These are phyloP conservation scores for Pezicula radicicola DNA, from an alignment of 2,329 filamentous ascomycete genomes.

Conservation along the genomic window DNA sequence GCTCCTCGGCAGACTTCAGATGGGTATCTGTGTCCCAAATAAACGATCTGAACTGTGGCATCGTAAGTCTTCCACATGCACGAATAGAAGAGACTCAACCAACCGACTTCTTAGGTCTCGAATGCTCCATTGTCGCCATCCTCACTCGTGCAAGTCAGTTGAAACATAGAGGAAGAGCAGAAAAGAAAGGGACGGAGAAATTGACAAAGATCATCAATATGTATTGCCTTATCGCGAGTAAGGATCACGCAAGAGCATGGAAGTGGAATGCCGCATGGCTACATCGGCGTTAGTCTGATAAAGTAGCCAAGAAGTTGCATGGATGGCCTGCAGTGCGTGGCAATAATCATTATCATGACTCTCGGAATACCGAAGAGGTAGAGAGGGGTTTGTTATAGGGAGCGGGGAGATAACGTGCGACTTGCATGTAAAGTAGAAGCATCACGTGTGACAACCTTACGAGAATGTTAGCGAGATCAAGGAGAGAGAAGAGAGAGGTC, in stretches of 20 bases:
- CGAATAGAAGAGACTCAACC: constrained; percentile 61
- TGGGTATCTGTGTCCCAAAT: constrained; percentile 80
- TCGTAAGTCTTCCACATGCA: constrained; percentile 64
- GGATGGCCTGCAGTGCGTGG: too few relatives aligned
- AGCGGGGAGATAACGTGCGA: too few relatives aligned
- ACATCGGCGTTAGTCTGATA: too few relatives aligned
- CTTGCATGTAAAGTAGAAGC: too few relatives aligned
- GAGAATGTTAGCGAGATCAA: too few relatives aligned
- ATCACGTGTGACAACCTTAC: too few relatives aligned
- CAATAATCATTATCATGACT: too few relatives aligned
- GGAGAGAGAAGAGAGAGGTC: too few relatives aligned
- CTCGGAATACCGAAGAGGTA: too few relatives aligned
- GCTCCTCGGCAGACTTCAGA: constrained; percentile 56
- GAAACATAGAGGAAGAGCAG: not conserved
- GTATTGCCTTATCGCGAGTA: not conserved
- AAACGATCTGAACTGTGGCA: constrained; percentile 63
- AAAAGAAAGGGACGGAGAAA: not conserved
- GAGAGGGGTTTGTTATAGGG: too few relatives aligned
- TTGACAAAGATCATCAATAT: not conserved
- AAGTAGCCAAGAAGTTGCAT: too few relatives aligned
- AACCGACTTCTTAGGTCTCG: constrained; percentile 53
- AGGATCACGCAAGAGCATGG: not conserved
- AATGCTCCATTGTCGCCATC: not conserved
- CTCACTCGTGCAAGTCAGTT: not conserved
- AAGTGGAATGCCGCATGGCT: too few relatives aligned